These are phyloP conservation scores for Proliferodiscus dingleyae DNA, from an alignment of 2,329 filamentous ascomycete genomes.

Conservation along the genomic window DNA sequence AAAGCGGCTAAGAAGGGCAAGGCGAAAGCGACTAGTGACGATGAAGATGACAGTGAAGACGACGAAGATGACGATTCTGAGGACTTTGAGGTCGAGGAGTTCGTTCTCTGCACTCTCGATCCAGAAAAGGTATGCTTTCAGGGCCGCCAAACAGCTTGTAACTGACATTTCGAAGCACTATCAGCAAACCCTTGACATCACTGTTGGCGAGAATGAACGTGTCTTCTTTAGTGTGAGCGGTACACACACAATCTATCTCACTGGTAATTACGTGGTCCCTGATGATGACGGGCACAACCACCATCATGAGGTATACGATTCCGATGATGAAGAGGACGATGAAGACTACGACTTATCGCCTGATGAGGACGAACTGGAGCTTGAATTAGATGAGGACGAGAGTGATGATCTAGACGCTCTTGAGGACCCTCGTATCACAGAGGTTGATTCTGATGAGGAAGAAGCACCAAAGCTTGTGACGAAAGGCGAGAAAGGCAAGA, in stretches of 20 bases:
- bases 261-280: slow-evolving; percentile 88
- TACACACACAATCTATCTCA: slow-evolving; percentile 85
- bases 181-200: slow-evolving; percentile 94
- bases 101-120: slow-evolving; percentile 93
- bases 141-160: too few species aligned
- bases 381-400: slow-evolving; percentile 52
- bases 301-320: slow-evolving; percentile 56
- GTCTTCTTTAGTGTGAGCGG: slow-evolving; percentile 91
- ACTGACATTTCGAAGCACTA: slow-evolving; percentile 60
- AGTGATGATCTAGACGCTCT: slow-evolving; percentile 75
- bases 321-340: slow-evolving; percentile 57
- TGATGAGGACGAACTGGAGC: slow-evolving; percentile 70
- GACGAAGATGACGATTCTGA: slow-evolving; percentile 53
- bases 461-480: slow-evolving; percentile 58
- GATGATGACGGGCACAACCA: slow-evolving; percentile 51
- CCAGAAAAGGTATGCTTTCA: slow-evolving; percentile 73
- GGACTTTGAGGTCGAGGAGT: slow-evolving; percentile 72
- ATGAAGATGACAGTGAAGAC: slow-evolving; percentile 48
- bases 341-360: slow-evolving; percentile 78
- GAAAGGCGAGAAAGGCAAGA: slow-evolving; percentile 64
- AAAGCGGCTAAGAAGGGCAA: slow-evolving; percentile 66
- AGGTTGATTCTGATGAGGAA: slow-evolving; percentile 77
- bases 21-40: slow-evolving; percentile 54
- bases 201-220: slow-evolving; percentile 79
- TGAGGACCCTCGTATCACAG: slow-evolving; percentile 74